Evolutionary conservation across 306 rosid genomes (phyloP).

Genomic region (Medicago truncatula): DNA sequence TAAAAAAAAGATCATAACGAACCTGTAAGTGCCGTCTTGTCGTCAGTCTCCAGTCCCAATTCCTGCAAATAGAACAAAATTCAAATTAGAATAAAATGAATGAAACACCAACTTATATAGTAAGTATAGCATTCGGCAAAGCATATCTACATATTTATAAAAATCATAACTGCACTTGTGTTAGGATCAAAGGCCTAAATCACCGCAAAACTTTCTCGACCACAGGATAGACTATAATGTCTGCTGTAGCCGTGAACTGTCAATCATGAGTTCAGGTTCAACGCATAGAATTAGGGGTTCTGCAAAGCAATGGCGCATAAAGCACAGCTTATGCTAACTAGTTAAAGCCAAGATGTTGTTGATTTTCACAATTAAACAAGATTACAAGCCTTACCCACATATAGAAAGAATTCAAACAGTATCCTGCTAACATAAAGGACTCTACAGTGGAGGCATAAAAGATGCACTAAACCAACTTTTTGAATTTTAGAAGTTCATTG

Average conservation of each 20-base stretch:
- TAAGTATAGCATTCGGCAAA: constrained; percentile 27
- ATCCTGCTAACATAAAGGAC: not conserved
- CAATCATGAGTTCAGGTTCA: constrained; percentile 18
- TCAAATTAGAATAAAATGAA: constrained; percentile 39
- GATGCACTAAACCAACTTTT: constrained; percentile 23
- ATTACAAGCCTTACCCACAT: not conserved
- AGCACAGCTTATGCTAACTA: constrained; percentile 28
- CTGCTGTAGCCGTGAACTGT: constrained; percentile 4
- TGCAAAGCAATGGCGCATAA: constrained; percentile 22
- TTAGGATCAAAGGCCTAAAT: constrained; percentile 35
- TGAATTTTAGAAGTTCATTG: constrained; percentile 10
- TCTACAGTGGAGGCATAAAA: constrained; percentile 22
- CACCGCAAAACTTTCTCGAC: constrained; percentile 24
- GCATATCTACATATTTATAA: not conserved
- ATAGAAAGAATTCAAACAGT: constrained; percentile 32
- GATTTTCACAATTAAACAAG: not conserved
- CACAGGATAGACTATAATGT: constrained; percentile 14
- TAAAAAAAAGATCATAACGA: constrained; percentile 48
- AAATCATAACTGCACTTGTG: constrained; percentile 15
- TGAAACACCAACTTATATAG: constrained; percentile 6
- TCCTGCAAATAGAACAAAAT: constrained; percentile 63
- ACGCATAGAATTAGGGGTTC: constrained; percentile 12
- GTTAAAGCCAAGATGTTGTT: constrained; percentile 9
- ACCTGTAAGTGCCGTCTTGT: constrained; percentile 99
- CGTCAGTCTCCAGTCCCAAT: constrained; percentile 97